Evolutionary conservation across 352 stramenopile species (phyloP).

Genomic region (Phytopythium boreale): DNA sequence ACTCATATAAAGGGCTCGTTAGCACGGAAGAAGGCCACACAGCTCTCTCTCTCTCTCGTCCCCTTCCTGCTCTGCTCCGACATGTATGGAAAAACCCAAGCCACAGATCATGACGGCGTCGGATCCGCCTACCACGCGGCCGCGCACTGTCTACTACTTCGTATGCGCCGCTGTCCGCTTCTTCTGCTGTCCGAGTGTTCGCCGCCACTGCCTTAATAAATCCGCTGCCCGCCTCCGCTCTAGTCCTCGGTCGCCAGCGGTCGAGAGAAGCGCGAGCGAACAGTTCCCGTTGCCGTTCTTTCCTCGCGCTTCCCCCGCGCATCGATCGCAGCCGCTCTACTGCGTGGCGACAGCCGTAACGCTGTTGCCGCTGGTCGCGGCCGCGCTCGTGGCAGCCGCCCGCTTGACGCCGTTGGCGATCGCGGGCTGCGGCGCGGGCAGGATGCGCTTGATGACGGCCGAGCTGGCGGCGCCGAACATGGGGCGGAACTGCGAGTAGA

Average conservation of each 20-base stretch:
- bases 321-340: constrained; percentile 4
- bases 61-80: neutral
- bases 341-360: constrained; percentile 25
- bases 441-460: constrained; percentile 64
- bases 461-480: constrained; percentile 70
- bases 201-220: neutral
- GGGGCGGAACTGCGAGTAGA: constrained; percentile 76
- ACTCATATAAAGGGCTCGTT: constrained; percentile 4
- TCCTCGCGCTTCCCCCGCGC: neutral
- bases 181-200: neutral
- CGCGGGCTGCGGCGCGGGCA: constrained; percentile 28
- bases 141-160: neutral
- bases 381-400: constrained; percentile 6
- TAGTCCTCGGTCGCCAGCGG: neutral
- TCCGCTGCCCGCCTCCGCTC: constrained; percentile 1
- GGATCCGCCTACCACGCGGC: neutral
- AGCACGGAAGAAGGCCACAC: constrained; percentile 22
- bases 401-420: constrained; percentile 14
- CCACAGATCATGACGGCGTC: neutral
- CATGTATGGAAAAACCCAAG: neutral
- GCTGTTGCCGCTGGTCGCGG: constrained; percentile 5
- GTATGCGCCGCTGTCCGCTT: neutral
- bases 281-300: constrained; percentile 3
- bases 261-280: neutral
- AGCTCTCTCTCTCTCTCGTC: constrained; percentile 1